Conservation (phyloP, 345 rosid species). For the Capsella bursapastoris region DNA sequence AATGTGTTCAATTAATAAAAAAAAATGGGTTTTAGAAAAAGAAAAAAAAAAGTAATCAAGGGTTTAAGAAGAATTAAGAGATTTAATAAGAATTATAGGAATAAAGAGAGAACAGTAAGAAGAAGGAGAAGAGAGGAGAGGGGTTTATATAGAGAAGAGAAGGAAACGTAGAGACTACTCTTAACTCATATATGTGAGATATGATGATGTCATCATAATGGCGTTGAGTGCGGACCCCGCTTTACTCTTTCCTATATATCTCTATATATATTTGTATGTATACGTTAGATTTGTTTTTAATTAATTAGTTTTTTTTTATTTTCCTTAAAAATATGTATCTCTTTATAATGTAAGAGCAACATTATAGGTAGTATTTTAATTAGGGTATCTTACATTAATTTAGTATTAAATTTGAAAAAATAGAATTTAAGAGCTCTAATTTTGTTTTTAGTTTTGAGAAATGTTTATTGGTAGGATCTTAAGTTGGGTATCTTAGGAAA, state of each 20-base stretch:
- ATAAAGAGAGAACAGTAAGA: slow-evolving; percentile 28
- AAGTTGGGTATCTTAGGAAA: too few species aligned
- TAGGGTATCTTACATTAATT: too few species aligned
- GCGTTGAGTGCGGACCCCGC: slow-evolving; percentile 42
- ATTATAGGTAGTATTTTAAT: too few species aligned
- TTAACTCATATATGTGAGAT: background rate
- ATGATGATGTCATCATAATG: slow-evolving; percentile 50
- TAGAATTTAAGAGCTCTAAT: too few species aligned
- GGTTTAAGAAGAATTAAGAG: background rate
- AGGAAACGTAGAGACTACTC: slow-evolving; percentile 48
- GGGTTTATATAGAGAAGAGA: slow-evolving; percentile 39
- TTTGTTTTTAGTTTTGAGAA: too few species aligned
- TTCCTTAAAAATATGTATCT: background rate
- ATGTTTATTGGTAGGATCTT: too few species aligned
- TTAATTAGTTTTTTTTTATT: too few species aligned
- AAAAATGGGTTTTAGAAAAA: background rate
- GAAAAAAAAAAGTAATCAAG: background rate
- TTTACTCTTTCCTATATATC: slow-evolving; percentile 23
- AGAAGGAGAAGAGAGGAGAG: background rate
- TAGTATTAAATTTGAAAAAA: too few species aligned
- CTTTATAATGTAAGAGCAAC: background rate
- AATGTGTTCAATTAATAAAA: background rate
- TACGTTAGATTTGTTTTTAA: background rate
- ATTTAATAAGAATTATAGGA: background rate
- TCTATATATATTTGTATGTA: background rate